Evolutionary conservation across 164 flowering plant species (phyloP).

Genomic region (Piper longum): DNA sequence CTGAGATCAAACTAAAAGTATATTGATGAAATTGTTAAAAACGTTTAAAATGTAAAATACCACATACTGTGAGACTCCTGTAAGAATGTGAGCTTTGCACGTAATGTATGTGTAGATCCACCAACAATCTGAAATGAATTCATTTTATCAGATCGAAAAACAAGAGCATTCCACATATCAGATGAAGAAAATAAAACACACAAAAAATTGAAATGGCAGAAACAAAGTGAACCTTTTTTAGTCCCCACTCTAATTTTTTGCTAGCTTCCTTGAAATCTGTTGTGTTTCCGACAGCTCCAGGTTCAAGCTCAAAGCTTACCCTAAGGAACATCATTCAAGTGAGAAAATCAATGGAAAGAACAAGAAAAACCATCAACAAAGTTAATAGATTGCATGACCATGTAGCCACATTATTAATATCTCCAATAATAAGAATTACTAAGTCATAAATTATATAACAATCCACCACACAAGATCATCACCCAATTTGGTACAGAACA

Average conservation of each 20-base stretch:
- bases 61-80: conserved; percentile 76
- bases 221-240: conserved; percentile 48
- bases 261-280: conserved; percentile 88
- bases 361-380: too few species aligned
- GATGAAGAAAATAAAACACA: neutral
- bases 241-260: conserved; percentile 77
- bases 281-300: conserved; percentile 76
- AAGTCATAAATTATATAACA: too few species aligned
- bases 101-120: conserved; percentile 79
- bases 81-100: conserved; percentile 80
- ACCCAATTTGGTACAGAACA: too few species aligned
- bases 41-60: neutral
- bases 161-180: neutral
- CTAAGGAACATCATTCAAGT: conserved; percentile 18
- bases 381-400: too few species aligned
- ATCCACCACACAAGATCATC: too few species aligned
- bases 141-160: neutral
- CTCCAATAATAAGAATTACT: too few species aligned
- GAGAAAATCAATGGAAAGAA: neutral
- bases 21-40: neutral
- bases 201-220: neutral
- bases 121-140: conserved; percentile 64
- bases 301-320: conserved; percentile 84
- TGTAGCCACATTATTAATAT: too few species aligned
- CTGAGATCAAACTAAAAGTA: neutral